Conservation (phyloP, 169 alveolate genomes). For the Ichthyophthirius multifiliis region DNA sequence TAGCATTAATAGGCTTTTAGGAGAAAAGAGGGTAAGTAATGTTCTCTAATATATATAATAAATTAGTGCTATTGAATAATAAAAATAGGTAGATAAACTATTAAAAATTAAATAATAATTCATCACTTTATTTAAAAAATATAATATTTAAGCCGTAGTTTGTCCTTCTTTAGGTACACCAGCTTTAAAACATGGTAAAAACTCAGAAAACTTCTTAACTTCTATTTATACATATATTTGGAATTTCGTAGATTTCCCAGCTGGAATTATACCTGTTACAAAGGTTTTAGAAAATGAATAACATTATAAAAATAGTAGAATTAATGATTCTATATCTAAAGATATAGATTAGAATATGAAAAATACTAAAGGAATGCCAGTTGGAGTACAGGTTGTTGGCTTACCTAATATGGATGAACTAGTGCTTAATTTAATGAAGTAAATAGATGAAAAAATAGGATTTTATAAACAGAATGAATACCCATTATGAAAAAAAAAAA, state of each 20-base stretch:
- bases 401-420: background rate
- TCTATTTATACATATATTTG: slow-evolving; percentile 39
- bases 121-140: slow-evolving; percentile 19
- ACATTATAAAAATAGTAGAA: background rate
- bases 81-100: background rate
- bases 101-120: background rate
- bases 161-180: slow-evolving; percentile 45
- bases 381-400: background rate
- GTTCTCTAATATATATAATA: background rate
- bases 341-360: background rate
- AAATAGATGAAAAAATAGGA: background rate
- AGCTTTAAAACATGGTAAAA: slow-evolving; percentile 48
- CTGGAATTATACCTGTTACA: slow-evolving; percentile 17
- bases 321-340: background rate
- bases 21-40: background rate
- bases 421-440: background rate
- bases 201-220: slow-evolving; percentile 3
- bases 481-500: too few species aligned
- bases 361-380: background rate
- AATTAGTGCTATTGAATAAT: background rate
- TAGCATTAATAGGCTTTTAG: background rate
- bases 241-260: slow-evolving; percentile 51
- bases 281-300: background rate
- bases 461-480: too few species aligned
- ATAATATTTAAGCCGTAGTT: slow-evolving; percentile 39